Evolutionary conservation across 768 basidiomycete genomes (phyloP).

Genomic region (Auriscalpium vulgare): DNA sequence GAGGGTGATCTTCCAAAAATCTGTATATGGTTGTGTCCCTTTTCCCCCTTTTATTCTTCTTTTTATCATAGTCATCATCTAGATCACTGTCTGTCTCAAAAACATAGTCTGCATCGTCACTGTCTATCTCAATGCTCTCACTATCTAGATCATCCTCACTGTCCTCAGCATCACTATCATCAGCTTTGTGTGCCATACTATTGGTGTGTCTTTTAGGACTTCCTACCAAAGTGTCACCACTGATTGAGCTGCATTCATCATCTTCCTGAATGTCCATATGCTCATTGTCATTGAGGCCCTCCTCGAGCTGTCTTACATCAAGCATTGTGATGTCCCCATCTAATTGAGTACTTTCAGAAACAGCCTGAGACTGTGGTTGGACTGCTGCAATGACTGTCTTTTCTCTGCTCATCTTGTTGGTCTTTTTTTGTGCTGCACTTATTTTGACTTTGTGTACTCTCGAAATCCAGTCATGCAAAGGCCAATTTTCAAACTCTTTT

Average conservation of each 20-base stretch:
- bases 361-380: too few relatives aligned
- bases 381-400: too few relatives aligned
- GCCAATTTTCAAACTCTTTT: slow-evolving; percentile 10
- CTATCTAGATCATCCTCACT: background rate
- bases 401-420: background rate
- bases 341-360: background rate
- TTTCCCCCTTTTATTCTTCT: background rate
- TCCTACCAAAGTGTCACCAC: too few relatives aligned
- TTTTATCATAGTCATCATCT: background rate
- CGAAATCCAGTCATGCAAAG: slow-evolving; percentile 22
- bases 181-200: background rate
- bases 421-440: background rate
- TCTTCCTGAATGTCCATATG: too few relatives aligned
- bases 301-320: too few relatives aligned
- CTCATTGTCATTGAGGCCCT: too few relatives aligned
- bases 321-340: background rate
- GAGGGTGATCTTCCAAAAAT: slow-evolving; percentile 18
- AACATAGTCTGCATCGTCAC: background rate
- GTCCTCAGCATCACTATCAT: background rate
- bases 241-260: background rate
- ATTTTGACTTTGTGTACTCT: background rate
- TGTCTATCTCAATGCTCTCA: background rate
- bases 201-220: background rate
- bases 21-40: background rate
- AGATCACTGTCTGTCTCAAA: background rate